Conservation (phyloP, 169 alveolate genomes). For the Perkinsus marinus region DNA sequence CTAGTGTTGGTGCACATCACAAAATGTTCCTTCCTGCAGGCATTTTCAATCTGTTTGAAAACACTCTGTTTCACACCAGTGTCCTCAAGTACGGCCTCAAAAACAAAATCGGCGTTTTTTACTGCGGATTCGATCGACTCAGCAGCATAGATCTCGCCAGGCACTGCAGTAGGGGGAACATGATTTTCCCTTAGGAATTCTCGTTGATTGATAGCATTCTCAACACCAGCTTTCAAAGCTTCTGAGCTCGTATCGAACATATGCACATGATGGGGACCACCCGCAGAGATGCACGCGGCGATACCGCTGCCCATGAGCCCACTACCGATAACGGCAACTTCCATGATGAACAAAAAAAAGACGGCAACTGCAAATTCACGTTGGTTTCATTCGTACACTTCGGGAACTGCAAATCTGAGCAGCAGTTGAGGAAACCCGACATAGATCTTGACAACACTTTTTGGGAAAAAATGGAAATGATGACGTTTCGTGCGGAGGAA, state of each 20-base stretch:
- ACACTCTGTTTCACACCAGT: background rate
- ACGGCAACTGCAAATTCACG: no score
- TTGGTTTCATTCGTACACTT: no score
- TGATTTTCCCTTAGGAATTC: background rate
- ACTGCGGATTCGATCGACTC: background rate
- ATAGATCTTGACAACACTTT: no score
- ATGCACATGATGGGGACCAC: background rate
- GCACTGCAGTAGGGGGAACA: background rate
- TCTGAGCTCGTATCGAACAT: background rate
- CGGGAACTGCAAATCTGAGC: no score
- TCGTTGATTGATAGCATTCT: background rate
- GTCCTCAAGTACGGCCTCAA: slow-evolving; percentile 1
- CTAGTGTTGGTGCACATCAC: slow-evolving; percentile 4
- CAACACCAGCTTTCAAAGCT: background rate
- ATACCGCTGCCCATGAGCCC: background rate
- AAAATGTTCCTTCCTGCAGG: background rate
- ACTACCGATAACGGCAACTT: background rate
- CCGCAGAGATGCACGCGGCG: background rate
- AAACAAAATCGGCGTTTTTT: background rate
- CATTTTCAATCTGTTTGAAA: background rate
- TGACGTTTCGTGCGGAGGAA: no score
- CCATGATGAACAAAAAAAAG: background rate
- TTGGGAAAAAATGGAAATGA: no score
- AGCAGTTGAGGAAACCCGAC: no score
- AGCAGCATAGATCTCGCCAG: background rate